A percentile compares a stretch with the other conserved stretches of the same genome.
phyloP scores from a whole-genome alignment of 176 grass and related monocot species.

The Phragmites australis region DNA sequence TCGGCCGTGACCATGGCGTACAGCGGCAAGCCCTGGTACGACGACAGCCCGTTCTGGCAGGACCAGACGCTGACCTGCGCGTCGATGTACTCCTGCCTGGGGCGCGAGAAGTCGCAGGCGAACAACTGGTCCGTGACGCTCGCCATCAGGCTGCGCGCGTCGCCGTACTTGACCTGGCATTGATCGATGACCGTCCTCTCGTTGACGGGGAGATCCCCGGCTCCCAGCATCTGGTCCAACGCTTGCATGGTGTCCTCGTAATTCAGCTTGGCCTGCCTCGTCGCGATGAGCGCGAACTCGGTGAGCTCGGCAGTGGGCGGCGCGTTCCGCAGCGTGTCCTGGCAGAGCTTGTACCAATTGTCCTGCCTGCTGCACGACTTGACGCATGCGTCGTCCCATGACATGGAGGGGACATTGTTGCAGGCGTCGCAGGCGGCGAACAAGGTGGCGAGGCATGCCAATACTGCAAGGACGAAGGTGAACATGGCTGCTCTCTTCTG shows the following conservation, averaged over 20 bases:
- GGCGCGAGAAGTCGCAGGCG: background rate
- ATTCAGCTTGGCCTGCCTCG: background rate
- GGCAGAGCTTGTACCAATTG: background rate
- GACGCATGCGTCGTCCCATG: background rate
- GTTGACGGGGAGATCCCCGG: background rate
- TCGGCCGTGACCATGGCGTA: background rate
- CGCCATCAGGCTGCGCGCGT: background rate
- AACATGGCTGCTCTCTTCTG: background rate
- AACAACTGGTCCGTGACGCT: background rate
- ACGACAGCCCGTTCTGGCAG: background rate
- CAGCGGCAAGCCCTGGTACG: background rate
- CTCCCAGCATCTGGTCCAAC: background rate
- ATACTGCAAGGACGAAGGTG: background rate
- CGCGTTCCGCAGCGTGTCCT: background rate
- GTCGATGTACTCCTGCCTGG: background rate
- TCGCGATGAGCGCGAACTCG: background rate
- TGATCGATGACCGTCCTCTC: background rate
- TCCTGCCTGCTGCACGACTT: background rate
- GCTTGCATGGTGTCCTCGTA: background rate
- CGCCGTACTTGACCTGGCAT: background rate
- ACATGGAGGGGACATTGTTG: background rate
- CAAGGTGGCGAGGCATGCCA: background rate
- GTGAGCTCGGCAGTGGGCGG: background rate
- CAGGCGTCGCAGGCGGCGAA: background rate
- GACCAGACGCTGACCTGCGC: background rate